Evolutionary conservation across 1,284 basidiomycete species (phyloP).

Genomic region (Tilletia setariae): DNA sequence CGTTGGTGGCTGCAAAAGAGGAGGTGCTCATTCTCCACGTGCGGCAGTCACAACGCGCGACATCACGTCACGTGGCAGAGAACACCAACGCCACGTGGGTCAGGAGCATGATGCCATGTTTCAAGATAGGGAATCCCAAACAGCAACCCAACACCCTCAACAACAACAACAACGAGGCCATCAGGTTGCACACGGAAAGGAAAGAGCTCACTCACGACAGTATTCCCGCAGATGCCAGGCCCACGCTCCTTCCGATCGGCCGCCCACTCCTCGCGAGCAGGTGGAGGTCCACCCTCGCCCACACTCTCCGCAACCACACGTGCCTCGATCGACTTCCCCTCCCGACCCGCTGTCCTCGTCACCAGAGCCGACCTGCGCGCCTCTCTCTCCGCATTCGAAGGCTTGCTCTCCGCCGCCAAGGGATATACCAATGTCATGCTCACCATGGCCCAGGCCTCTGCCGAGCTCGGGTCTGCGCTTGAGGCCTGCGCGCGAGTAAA

Average conservation of each 20-base stretch:
- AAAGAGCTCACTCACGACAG: neutral
- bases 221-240: conserved; percentile 1
- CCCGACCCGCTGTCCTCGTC: conserved; percentile 70
- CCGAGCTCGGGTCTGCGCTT: conserved; percentile 71
- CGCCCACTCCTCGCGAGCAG: neutral
- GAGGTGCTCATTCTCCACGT: neutral
- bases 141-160: too few species aligned
- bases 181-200: neutral
- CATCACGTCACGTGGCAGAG: too few species aligned
- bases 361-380: conserved; percentile 73
- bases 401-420: conserved; percentile 76
- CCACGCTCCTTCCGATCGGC: conserved; percentile 15
- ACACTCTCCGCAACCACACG: conserved; percentile 34
- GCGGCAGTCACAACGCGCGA: too few species aligned
- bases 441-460: conserved; percentile 77
- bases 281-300: conserved; percentile 30
- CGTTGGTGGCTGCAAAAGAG: neutral
- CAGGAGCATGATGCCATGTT: too few species aligned
- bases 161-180: neutral
- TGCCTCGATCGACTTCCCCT: conserved; percentile 67
- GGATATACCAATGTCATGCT: conserved; percentile 79
- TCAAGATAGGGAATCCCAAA: too few species aligned
- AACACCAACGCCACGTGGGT: too few species aligned
- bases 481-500: conserved; percentile 50
- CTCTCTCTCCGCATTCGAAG: conserved; percentile 74